Evolutionary conservation across 2,329 filamentous ascomycete genomes (phyloP).

Genomic region (Nemania sp.): DNA sequence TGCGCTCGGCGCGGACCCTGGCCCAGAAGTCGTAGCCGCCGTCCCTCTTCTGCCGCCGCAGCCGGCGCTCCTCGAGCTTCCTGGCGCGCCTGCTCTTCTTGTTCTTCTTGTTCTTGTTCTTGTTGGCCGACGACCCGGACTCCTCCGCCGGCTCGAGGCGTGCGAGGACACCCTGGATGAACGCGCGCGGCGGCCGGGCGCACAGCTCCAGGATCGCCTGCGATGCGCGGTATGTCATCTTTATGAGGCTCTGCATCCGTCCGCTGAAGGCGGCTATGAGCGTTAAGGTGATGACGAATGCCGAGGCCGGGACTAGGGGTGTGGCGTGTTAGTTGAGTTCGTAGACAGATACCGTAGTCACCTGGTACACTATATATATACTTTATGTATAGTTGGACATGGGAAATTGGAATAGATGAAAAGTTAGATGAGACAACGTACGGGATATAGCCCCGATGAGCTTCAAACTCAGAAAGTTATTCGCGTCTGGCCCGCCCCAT

Average conservation of each 20-base stretch:
- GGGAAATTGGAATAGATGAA: background rate
- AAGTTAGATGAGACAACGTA: conserved; percentile 13
- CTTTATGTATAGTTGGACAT: no score
- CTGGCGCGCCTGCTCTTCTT: conserved; percentile 27
- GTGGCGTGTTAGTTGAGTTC: conserved; percentile 6
- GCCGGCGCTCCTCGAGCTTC: conserved; percentile 31
- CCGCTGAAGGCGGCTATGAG: conserved; percentile 62
- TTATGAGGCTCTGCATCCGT: conserved; percentile 44
- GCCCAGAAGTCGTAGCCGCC: conserved; percentile 49
- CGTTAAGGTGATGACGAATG: conserved; percentile 53
- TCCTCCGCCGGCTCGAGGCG: conserved; percentile 39
- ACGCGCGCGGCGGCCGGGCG: conserved; percentile 24
- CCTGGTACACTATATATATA: background rate
- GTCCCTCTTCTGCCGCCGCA: conserved; percentile 37
- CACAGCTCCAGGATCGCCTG: conserved; percentile 24
- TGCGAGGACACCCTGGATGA: conserved; percentile 24
- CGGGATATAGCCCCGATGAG: conserved; percentile 53
- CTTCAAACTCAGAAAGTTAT: conserved; percentile 49
- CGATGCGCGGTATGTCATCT: conserved; percentile 31
- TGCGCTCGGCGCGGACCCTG: conserved; percentile 40
- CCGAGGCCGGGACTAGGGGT: conserved; percentile 50
- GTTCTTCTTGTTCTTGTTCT: no score
- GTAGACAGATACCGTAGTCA: background rate
- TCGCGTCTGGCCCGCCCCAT: conserved; percentile 53
- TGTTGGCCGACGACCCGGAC: no score